Evolutionary conservation across 345 rosid genomes (phyloP), one percentile per base, ranked within the genome.

Genomic region (Populus alba): DNA sequence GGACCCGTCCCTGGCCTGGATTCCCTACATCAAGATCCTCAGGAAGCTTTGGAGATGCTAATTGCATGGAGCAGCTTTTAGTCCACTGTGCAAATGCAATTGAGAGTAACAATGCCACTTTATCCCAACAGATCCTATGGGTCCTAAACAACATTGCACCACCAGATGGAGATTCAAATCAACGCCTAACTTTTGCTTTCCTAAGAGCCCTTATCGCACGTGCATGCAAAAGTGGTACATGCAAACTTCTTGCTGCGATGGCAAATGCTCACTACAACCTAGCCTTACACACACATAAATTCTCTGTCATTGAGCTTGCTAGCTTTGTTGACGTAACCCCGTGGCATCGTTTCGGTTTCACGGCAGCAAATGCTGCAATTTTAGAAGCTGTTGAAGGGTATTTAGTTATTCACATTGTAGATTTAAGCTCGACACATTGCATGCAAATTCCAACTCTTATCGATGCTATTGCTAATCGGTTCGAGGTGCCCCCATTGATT

Each of bases 361-460:
- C 97, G 1, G 90, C 96, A 0, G 97, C 99, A 8, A 95, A 93
- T 69, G 90, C 96, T 18, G 91, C 92, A 3, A 87, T 95, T 4
- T 69, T 93, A 3, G 97, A 95, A 67, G 95, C 98, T 1, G 82
- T 90, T 4, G 90, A 95, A 73, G 98, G 98, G 66, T 88, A 82
- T 73, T 83, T 96, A 0, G 83, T 87, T 8, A 79, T 95, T 35
- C 99, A 93, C 76, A 92, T 95, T 65, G 94, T 95, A 23, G 99
- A 95, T 81, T 78, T 95, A 25, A 91, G 96, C 87, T 83, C 85
- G 62, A 93, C 93, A 4, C 96, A 93, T 72, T 95, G 97, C 92
- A 95, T 95, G 99, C 99, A 95, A 83, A 92, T 95, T 74, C 99
- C 98, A 53, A 95, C 96, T 12, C 90, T 93, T 4, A 83, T 95